Evolutionary conservation across 768 basidiomycete species (phyloP).

Genomic region (Tricholomella constricta): DNA sequence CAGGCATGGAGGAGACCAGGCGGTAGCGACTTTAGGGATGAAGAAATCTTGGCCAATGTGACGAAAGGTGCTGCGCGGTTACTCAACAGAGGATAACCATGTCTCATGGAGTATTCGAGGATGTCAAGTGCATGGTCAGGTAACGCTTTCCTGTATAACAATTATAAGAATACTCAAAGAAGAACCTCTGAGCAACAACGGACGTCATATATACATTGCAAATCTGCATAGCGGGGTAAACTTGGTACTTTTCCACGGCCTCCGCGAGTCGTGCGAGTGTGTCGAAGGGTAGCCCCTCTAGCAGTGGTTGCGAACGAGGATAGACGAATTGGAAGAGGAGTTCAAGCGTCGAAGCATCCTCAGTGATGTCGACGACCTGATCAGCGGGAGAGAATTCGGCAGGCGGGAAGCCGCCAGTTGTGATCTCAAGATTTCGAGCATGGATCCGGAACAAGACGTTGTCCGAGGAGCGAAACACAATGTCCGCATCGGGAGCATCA

Average conservation of each 20-base stretch:
- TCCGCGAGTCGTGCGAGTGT: slow-evolving; percentile 12
- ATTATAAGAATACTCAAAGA: neutral
- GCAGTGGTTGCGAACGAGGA: slow-evolving; percentile 13
- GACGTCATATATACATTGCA: slow-evolving; percentile 22
- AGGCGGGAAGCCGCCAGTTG: slow-evolving; percentile 15
- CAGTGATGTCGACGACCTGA: slow-evolving; percentile 14
- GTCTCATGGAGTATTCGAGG: slow-evolving; percentile 18
- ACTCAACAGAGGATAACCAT: slow-evolving; percentile 13
- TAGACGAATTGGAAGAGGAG: slow-evolving; percentile 22
- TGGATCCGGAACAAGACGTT: slow-evolving; percentile 16
- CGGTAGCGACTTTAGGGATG: neutral
- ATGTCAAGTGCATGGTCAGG: slow-evolving; percentile 14
- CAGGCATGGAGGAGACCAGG: slow-evolving; percentile 11
- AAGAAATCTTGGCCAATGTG: slow-evolving; percentile 3
- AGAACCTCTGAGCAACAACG: neutral
- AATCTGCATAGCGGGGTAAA: slow-evolving; percentile 21
- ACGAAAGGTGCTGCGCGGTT: slow-evolving; percentile 17
- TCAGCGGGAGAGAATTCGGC: neutral
- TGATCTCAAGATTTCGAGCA: slow-evolving; percentile 16
- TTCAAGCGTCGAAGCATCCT: slow-evolving; percentile 17
- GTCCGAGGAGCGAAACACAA: slow-evolving; percentile 15
- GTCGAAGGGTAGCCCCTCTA: slow-evolving; percentile 11
- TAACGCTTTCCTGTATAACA: slow-evolving; percentile 9
- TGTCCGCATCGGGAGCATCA: slow-evolving; percentile 15
- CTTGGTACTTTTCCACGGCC: slow-evolving; percentile 22